These are phyloP conservation scores for Xylaria intraflava DNA, from an alignment of 495 filamentous ascomycete species.

Conservation along the genomic window DNA sequence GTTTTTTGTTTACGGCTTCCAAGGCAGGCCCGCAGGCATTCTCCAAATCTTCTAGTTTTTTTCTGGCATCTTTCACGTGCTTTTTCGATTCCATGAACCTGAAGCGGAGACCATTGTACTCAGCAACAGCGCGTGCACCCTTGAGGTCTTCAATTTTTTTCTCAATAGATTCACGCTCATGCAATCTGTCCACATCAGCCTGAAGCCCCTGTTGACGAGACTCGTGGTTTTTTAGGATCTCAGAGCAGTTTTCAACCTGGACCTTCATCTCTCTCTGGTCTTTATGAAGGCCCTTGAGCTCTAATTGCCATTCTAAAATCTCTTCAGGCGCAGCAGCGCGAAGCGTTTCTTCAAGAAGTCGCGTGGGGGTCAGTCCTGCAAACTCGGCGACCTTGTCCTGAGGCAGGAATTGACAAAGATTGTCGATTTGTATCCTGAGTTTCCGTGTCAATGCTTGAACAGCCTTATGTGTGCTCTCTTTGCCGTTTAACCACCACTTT, in stretches of 20 bases:
- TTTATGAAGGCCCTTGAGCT: constrained; percentile 62
- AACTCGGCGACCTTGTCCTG: constrained; percentile 97
- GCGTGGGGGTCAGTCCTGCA: constrained; percentile 73
- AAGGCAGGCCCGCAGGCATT: constrained; percentile 60
- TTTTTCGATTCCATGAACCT: constrained; percentile 41
- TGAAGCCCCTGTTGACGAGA: constrained; percentile 68
- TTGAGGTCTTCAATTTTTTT: constrained; percentile 60
- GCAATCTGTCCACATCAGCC: constrained; percentile 76
- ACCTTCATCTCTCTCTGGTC: constrained; percentile 60
- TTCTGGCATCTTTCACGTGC: constrained; percentile 38
- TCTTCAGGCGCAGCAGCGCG: constrained; percentile 75
- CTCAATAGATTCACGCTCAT: constrained; percentile 64
- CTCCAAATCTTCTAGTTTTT: constrained; percentile 51
- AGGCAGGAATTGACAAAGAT: constrained; percentile 94
- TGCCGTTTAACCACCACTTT: constrained; percentile 64
- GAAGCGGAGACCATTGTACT: constrained; percentile 47
- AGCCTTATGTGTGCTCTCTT: constrained; percentile 46
- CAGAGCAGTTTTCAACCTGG: constrained; percentile 52
- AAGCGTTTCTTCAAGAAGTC: constrained; percentile 79
- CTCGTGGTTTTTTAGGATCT: constrained; percentile 58
- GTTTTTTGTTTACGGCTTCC: constrained; percentile 56
- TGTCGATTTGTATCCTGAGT: constrained; percentile 90
- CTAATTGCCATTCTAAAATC: constrained; percentile 72
- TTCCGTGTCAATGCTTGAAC: constrained; percentile 58
- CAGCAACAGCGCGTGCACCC: constrained; percentile 55